Base-by-base conservation (phyloP, 208 protist species). In the Leishmania aethiopica region DNA sequence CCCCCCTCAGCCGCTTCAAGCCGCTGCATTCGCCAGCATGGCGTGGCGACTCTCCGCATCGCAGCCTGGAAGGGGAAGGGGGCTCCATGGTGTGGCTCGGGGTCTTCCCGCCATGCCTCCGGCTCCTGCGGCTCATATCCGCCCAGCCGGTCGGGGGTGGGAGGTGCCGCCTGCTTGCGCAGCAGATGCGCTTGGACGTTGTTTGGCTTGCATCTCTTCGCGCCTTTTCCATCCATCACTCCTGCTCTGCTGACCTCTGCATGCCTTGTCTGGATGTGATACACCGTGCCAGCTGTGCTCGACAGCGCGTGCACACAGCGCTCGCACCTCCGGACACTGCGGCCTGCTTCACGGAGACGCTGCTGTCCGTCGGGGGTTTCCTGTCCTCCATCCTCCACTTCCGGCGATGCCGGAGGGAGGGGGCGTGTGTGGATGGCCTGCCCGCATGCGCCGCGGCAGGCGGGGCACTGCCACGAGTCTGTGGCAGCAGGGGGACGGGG, bases 191-290 rank as follows among this genome's bases (percentile, higher is more conserved):
- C 53, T 59, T 25, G 3, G 22, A 17, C 5, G 53, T 7, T 59
- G 35, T 1, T 19, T 25, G 28, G 64, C 2, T 19, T 49, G 67
- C 67, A 72, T 19, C 40, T 47, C 37, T 47, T 28, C 40, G 22
- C 67, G 67, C 17, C 37, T 70, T 17, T 73, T 57, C 28, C n/a
- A 6, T 79, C 25, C 59, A 25, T 37, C 45, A 66, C 40, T 78
- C 17, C 77, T 83, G 51, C 37, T 82, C 37, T 71, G 66, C 66
- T 71, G n/a, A 49, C 37, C 67, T n/a, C 67, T 49, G 19, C 19
- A 49, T 49, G 42, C 67, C 37, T 51, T 45, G 67, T 3, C 40
- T 72, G 25, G 67, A 5, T 51, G 19, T 13, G 22, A 45, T 49
- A 35, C 67, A 17, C 67, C 37, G 51, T n/a, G 25, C 69, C 11